phyloP scores from a whole-genome alignment of 2,329 filamentous ascomycete species.

The Fusarium palustre region DNA sequence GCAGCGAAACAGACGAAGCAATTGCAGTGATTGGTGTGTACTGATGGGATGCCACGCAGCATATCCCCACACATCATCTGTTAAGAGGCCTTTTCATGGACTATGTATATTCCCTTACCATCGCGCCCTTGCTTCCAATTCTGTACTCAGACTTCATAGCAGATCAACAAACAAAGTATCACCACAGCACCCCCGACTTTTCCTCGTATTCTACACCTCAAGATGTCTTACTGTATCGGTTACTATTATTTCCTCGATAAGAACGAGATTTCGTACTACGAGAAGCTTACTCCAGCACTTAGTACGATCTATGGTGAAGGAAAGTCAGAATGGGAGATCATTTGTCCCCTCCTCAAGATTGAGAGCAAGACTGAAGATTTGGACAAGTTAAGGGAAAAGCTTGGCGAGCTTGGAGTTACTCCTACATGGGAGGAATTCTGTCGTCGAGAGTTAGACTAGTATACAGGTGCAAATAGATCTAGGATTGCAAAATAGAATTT shows the following conservation, averaged over 20 bases:
- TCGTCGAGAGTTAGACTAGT: background rate
- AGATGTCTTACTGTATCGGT: background rate
- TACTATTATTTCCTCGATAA: background rate
- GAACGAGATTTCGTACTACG: background rate
- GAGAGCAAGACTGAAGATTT: rapidly evolving
- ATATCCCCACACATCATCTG: background rate
- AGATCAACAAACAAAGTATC: no score
- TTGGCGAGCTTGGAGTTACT: background rate
- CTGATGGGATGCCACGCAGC: background rate
- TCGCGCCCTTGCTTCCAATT: background rate
- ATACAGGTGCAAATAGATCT: no score
- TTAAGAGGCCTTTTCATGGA: rapidly evolving
- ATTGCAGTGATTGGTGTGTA: background rate
- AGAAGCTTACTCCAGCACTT: background rate
- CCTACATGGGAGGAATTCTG: background rate
- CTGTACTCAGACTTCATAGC: rapidly evolving
- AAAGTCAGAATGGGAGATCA: rapidly evolving
- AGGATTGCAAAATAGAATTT: no score
- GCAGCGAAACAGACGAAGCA: background rate
- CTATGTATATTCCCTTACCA: background rate
- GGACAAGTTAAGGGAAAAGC: background rate
- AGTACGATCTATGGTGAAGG: background rate
- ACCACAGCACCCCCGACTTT: background rate
- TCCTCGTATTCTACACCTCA: rapidly evolving
- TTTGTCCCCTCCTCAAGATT: rapidly evolving